These are phyloP conservation scores for Melampsora americana DNA, from an alignment of 1,284 basidiomycete species.

Conservation along the genomic window DNA sequence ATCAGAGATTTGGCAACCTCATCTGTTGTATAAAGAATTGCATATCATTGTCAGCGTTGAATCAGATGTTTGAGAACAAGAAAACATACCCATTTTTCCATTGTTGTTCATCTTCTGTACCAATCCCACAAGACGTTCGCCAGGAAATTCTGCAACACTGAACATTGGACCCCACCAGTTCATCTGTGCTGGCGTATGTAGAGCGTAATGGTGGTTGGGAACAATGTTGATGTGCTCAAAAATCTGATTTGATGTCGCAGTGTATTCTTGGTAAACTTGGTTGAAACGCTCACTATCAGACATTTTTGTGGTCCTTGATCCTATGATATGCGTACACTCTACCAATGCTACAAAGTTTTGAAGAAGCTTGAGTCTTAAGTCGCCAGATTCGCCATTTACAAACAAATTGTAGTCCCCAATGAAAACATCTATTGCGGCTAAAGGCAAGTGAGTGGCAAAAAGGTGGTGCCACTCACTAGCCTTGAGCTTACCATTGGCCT, in stretches of 20 bases:
- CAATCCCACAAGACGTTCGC: constrained; percentile 40
- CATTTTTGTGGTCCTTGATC: neutral
- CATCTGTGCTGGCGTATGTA: constrained; percentile 24
- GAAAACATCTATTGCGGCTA: neutral
- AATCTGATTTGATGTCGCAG: neutral
- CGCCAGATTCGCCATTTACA: neutral
- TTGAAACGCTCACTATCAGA: neutral
- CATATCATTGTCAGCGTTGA: neutral
- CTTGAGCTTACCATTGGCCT: constrained; percentile 26
- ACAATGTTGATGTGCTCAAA: neutral
- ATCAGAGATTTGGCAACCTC: neutral
- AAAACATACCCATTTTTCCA: neutral
- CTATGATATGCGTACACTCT: neutral
- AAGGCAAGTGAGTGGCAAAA: constrained; percentile 13
- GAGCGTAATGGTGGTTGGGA: constrained; percentile 35
- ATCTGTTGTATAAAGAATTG: neutral
- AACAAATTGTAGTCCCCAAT: neutral
- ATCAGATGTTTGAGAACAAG: neutral
- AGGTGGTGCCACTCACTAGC: constrained; percentile 27
- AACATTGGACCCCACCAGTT: constrained; percentile 13
- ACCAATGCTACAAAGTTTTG: neutral
- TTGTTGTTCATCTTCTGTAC: constrained; percentile 36
- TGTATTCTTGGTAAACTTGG: neutral
- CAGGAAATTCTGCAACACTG: constrained; percentile 15
- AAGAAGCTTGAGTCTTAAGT: neutral